Conservation (phyloP, 1,139 yeast genomes). For the Taphrina wiesneri region DNA sequence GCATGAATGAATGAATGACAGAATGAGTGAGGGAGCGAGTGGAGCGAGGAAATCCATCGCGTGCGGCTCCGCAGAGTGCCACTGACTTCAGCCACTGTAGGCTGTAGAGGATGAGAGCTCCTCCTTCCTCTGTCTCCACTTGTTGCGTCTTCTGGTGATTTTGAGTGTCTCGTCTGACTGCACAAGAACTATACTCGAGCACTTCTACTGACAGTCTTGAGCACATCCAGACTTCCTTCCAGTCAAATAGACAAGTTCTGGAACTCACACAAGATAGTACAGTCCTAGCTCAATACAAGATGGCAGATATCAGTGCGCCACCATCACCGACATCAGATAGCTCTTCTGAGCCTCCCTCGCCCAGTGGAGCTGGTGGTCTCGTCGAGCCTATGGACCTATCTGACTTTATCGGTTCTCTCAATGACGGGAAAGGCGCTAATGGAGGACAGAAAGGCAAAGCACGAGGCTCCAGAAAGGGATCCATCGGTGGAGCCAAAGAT, state of each 20-base stretch:
- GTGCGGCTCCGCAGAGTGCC: no score
- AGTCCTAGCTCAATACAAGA: no score
- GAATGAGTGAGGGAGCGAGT: neutral
- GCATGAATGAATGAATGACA: neutral
- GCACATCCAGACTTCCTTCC: no score
- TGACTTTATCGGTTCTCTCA: conserved; percentile 13
- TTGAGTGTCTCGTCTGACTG: no score
- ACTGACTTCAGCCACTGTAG: no score
- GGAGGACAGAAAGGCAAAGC: neutral
- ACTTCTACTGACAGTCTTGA: no score
- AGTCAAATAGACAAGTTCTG: no score
- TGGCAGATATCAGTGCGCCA: conserved; percentile 11
- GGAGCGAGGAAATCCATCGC: neutral
- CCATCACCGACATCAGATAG: conserved; percentile 9
- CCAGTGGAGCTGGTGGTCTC: neutral
- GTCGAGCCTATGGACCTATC: conserved; percentile 22
- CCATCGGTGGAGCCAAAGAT: conserved; percentile 1
- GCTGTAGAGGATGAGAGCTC: no score
- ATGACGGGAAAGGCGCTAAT: neutral
- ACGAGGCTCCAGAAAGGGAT: neutral
- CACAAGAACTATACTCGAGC: neutral
- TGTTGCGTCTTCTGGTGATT: no score
- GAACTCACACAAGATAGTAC: no score
- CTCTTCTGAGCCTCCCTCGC: conserved; percentile 5
- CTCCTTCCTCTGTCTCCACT: no score